Evolutionary conservation across 2,329 filamentous ascomycete genomes (phyloP), one percentile per base, ranked within the genome.

Genomic region (Penicillium sp.): DNA sequence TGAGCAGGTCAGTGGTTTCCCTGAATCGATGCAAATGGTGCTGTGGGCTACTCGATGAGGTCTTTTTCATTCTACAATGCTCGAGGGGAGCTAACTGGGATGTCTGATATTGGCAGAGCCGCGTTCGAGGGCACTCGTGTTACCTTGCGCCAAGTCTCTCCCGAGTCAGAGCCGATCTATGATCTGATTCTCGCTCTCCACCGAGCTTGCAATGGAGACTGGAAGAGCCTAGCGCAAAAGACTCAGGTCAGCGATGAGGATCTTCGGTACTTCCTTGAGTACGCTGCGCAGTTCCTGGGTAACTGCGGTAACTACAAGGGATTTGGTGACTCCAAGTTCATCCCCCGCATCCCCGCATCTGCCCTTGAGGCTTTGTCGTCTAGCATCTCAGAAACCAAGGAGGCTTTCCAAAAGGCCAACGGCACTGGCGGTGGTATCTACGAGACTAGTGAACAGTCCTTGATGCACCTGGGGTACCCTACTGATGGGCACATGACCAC

Each of bases 241-340:
- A 81, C 83, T 13, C 76, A 78, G 29, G 76, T 90, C 42, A 79
- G 79, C 39, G 75, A 82, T 43, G 75, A 82, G 46, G 79, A 88
- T 46, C 65, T 89, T 39, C 76, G 78, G 12, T 74, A 78, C 51
- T 90, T 90, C 71, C 74, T 91, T 34, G 81, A 90, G 66, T 93
- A 91, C 66, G 78, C 85, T 6, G 82, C 80, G 28, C 85, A 88
- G 68, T 90, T 93, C 67, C 74, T 93, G 3, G 86, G 86, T 39
- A 93, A 91, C 64, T 78, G 77, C 52, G 86, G 88, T 54, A 93
- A 93, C 69, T 93, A 91, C 73, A 91, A 91, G 73, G 86, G 85
- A 58, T 91, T 90, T 61, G 88, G 88, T 38, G 87, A 93, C 68
- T 81, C 84, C 60, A 93, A 93, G 66, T 90, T 93, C 64, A 79